A percentile compares a stretch with the other conserved stretches of the same genome.
These are phyloP conservation scores for Iris macrosiphon DNA, from an alignment of 106 monocot species.

Conservation along the genomic window DNA sequence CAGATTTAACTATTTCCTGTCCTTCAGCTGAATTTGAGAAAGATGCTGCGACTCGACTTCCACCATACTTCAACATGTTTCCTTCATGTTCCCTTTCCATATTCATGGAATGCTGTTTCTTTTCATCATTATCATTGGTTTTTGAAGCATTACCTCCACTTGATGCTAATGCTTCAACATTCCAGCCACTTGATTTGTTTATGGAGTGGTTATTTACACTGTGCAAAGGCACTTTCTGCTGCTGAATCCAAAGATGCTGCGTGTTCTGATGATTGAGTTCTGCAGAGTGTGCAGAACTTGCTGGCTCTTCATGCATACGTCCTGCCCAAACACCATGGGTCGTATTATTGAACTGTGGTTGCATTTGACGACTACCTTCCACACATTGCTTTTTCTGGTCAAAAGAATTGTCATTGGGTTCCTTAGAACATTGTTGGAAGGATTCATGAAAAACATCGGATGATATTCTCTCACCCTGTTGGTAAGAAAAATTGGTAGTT, in stretches of 20 bases:
- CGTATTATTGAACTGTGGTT: conserved; percentile 17
- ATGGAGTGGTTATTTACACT: conserved; percentile 16
- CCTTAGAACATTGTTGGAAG: conserved; percentile 12
- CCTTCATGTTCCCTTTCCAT: conserved; percentile 13
- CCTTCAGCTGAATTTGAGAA: conserved; percentile 10
- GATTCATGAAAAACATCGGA: conserved; percentile 19
- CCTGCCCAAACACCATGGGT: conserved; percentile 28
- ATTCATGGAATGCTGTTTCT: conserved; percentile 14
- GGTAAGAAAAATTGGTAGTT: conserved; percentile 14
- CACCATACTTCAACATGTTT: conserved; percentile 25
- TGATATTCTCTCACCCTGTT: conserved; percentile 14
- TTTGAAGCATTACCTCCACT: conserved; percentile 11
- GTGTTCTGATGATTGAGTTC: conserved; percentile 21
- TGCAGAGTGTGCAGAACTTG: conserved; percentile 16
- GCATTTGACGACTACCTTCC: conserved; percentile 16
- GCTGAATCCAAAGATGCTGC: conserved; percentile 40
- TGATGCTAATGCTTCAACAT: conserved; percentile 20
- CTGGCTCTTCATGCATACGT: conserved; percentile 22
- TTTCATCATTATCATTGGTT: conserved; percentile 17
- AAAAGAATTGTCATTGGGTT: conserved; percentile 8
- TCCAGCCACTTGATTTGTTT: conserved; percentile 38
- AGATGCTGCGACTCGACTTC: conserved; percentile 1
- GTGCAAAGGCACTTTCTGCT: conserved; percentile 28
- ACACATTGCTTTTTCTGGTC: conserved; percentile 26
- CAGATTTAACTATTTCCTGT: conserved; percentile 18